Conservation (phyloP, 768 basidiomycete genomes). For the Kwoniella dejecticola region DNA sequence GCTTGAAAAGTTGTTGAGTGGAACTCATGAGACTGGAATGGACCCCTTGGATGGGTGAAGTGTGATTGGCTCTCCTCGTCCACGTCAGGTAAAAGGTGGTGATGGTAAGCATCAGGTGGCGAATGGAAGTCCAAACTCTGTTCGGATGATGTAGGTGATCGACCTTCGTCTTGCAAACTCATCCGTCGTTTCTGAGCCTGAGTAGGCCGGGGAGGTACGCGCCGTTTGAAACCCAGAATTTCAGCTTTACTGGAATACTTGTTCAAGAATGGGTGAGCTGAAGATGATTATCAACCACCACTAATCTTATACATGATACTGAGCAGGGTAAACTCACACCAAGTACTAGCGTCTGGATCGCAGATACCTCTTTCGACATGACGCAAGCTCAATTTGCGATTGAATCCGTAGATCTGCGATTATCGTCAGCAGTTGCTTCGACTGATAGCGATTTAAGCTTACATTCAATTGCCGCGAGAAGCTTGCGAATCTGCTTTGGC, state of each 20-base stretch:
- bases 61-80: conserved; percentile 22
- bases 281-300: background rate
- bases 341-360: conserved; percentile 94
- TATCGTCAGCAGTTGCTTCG: conserved; percentile 1
- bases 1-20: background rate
- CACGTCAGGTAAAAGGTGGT: conserved; percentile 27
- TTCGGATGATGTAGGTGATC: conserved; percentile 38
- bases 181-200: conserved; percentile 33
- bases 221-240: conserved; percentile 91
- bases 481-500: conserved; percentile 94
- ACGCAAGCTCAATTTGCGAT: conserved; percentile 89
- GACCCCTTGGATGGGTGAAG: background rate
- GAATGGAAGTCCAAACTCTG: conserved; percentile 19
- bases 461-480: conserved; percentile 98
- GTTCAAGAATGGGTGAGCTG: conserved; percentile 88
- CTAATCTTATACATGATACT: conserved; percentile 7
- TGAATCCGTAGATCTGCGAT: conserved; percentile 90
- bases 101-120: conserved; percentile 39
- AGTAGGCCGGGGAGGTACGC: conserved; percentile 75
- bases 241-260: conserved; percentile 86
- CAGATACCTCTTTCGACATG: conserved; percentile 90
- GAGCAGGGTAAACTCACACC: conserved; percentile 68
- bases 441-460: conserved; percentile 56
- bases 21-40: background rate
- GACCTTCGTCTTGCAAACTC: conserved; percentile 13